These are phyloP conservation scores for Phytophthora syringae DNA, from an alignment of 352 stramenopile genomes.

Conservation along the genomic window DNA sequence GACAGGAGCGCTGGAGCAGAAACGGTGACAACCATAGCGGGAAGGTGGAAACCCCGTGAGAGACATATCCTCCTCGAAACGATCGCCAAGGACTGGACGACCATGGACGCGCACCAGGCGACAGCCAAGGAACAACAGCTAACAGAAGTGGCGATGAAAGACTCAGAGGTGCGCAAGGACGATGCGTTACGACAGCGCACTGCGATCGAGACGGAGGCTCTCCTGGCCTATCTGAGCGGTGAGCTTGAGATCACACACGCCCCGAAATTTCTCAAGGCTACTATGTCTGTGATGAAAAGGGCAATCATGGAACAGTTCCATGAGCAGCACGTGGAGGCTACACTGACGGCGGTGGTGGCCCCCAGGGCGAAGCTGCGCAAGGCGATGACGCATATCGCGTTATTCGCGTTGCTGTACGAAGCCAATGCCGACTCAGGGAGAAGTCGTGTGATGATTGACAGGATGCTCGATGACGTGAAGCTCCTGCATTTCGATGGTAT, in stretches of 20 bases:
- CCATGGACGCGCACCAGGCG: no score
- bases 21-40: background rate
- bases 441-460: background rate
- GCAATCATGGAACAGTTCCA: conserved; percentile 14
- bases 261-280: conserved; percentile 1
- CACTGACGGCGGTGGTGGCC: background rate
- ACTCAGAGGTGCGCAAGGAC: background rate
- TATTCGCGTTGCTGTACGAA: background rate
- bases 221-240: conserved; percentile 3
- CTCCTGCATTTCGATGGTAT: background rate
- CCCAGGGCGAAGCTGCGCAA: background rate
- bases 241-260: conserved; percentile 2
- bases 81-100: background rate
- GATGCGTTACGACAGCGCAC: background rate
- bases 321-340: background rate
- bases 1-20: background rate
- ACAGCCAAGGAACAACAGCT: background rate
- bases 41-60: background rate
- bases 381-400: background rate
- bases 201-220: background rate
- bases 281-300: background rate
- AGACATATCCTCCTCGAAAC: background rate
- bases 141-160: background rate
- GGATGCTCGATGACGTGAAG: background rate
- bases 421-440: background rate